Evolutionary conservation across 352 stramenopile genomes (phyloP), one percentile per base, ranked within the genome.

Genomic region (Pythium insidiosum): DNA sequence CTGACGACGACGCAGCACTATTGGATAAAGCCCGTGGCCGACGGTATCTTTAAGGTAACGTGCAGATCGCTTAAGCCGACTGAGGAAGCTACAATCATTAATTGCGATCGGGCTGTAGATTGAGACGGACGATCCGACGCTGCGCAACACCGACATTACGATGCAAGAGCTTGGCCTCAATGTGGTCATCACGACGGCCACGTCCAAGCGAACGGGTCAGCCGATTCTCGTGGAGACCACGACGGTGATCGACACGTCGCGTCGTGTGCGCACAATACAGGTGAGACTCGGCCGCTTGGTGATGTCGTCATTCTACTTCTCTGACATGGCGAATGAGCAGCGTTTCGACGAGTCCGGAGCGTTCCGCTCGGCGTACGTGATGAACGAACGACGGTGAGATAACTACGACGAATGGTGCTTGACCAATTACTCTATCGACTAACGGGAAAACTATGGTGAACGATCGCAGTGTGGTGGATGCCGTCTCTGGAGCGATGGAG

Each of bases 281-380:
- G n/a, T n/a, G n/a, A n/a, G 73, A 88, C n/a, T n/a, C n/a, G n/a
- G n/a, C n/a, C n/a, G n/a, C n/a, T n/a, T n/a, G n/a, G n/a, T n/a
- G n/a, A n/a, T n/a, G n/a, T n/a, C n/a, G n/a, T n/a, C n/a, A n/a
- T n/a, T n/a, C n/a, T n/a, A n/a, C n/a, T n/a, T n/a, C n/a, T n/a
- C n/a, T n/a, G n/a, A n/a, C n/a, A n/a, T n/a, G n/a, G n/a, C n/a
- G n/a, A n/a, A n/a, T n/a, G n/a, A n/a, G n/a, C 48, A 85, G 70
- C 77, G 79, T 50, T 94, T 94, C 26, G 80, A 91, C 38, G 82
- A 94, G 41, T 88, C 73, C 7, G 79, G 82, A 6, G 76, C 68
- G 7, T 92, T 92, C 71, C 79, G 80, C 21, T 88, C 73, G 15
- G 79, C 91, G n/a, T 89, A 89, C 58, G 76, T 94, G 26, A 85